Evolutionary conservation across 2,329 filamentous ascomycete species (phyloP), one percentile per base, ranked within the genome.

Genomic region (Cordyceps fumosorosea): DNA sequence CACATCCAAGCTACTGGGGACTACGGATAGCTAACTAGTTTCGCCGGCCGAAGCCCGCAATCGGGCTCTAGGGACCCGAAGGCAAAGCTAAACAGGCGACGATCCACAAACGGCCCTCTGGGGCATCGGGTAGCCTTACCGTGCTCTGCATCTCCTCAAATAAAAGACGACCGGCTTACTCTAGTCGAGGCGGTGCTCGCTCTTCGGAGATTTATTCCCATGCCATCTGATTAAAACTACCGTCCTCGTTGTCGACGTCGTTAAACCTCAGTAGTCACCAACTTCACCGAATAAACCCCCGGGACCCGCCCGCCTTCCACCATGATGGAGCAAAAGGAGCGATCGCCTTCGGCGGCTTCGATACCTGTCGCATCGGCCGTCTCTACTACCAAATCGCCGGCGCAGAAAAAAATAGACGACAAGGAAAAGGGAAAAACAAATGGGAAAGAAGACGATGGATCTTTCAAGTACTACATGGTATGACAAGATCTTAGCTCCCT

Each of bases 391-490:
- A 7, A 50, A 40, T 16, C 45, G 16, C 16, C 44, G 11, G 8
- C 14, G 6, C 29, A 40, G 16, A 58, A 6, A 2, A 29, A n/a
- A 1, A 29, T 29, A 14, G 29, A 48, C 12, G 24, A 56, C n/a
- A n/a, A 45, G 37, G 37, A 40, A 20, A 29, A 54, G 4, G 29
- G 29, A 6, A 29, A 29, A 24, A 42, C 40, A 47, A n/a, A 29
- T 3, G 37, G 45, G 18, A 51, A 56, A 24, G 22, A n/a, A 10
- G 24, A 16, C 29, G 37, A 51, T 29, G 52, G 57, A 3, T 56
- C 56, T 37, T 64, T 64, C 14, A 61, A 61, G 42, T 60, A 57
- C 34, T 64, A 61, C 62, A 10, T 64, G 47, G 62, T 64, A 44
- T 12, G 56, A 22, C 52, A 42, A 12, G 20, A 16, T 18, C 37